Evolutionary conservation across 305 asterid species (phyloP).

Genomic region (Solanum hybrid): DNA sequence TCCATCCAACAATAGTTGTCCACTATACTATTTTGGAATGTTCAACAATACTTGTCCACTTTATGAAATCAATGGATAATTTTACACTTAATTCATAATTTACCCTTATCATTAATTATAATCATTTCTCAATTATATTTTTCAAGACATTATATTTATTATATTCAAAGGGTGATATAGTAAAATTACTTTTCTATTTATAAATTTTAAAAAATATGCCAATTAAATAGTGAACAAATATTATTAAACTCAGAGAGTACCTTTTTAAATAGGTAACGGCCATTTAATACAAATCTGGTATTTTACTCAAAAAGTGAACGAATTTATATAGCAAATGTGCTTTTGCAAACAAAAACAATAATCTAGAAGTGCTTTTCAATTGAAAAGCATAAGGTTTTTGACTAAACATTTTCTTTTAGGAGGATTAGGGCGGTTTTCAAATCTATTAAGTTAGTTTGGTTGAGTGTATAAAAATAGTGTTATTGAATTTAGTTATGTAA

Average conservation of each 20-base stretch:
- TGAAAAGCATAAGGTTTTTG: not conserved
- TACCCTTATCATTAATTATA: not conserved
- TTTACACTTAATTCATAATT: no score
- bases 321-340: not conserved
- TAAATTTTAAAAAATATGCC: no score
- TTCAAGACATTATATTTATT: no score
- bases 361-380: not conserved
- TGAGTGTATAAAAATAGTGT: not conserved
- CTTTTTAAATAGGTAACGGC: not conserved
- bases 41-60: no score
- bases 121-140: no score
- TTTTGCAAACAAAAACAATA: not conserved
- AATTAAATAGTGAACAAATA: no score
- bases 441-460: not conserved
- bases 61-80: no score
- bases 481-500: not conserved
- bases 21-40: not conserved
- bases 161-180: not conserved
- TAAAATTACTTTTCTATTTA: no score
- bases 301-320: not conserved
- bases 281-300: not conserved
- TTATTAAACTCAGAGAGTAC: accelerated
- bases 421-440: not conserved
- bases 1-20: not conserved
- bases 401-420: not conserved